phyloP scores from a whole-genome alignment of 345 rosid species.

The Schrenkiella parvula region DNA sequence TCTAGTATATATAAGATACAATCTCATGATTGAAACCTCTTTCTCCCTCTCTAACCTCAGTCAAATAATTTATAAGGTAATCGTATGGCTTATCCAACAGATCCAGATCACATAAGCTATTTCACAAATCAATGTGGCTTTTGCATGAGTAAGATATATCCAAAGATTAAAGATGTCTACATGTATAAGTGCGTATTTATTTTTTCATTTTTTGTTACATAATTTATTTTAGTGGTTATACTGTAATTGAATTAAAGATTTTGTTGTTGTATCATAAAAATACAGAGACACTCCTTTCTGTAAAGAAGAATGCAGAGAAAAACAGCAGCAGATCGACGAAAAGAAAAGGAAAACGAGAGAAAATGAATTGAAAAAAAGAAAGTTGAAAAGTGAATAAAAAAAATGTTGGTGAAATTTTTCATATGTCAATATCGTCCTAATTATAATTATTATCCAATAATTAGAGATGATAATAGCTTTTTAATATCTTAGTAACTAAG shows the following conservation, averaged over 20 bases:
- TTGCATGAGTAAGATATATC: conserved; percentile 1
- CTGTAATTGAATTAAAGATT: background rate
- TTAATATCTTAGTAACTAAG: background rate
- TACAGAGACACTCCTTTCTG: conserved; percentile 20
- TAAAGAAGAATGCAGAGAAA: conserved; percentile 11
- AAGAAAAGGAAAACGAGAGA: background rate
- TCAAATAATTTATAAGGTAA: background rate
- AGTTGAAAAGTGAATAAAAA: background rate
- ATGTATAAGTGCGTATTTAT: conserved; percentile 24
- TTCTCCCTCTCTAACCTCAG: background rate
- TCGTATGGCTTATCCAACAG: background rate
- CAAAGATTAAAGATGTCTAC: conserved; percentile 8
- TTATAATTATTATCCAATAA: background rate
- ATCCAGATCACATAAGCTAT: background rate
- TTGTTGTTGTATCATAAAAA: background rate
- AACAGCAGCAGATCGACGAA: background rate
- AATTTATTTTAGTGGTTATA: background rate
- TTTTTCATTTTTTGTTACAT: background rate
- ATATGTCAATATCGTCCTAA: background rate
- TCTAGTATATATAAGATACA: conserved; percentile 5
- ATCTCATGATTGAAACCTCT: background rate
- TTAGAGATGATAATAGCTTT: background rate
- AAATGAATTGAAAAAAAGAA: background rate
- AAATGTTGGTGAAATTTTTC: background rate
- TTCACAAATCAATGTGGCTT: conserved; percentile 20